Evolutionary conservation across 2,329 filamentous ascomycete genomes (phyloP).

Genomic region (Aspergillus tubingensis): DNA sequence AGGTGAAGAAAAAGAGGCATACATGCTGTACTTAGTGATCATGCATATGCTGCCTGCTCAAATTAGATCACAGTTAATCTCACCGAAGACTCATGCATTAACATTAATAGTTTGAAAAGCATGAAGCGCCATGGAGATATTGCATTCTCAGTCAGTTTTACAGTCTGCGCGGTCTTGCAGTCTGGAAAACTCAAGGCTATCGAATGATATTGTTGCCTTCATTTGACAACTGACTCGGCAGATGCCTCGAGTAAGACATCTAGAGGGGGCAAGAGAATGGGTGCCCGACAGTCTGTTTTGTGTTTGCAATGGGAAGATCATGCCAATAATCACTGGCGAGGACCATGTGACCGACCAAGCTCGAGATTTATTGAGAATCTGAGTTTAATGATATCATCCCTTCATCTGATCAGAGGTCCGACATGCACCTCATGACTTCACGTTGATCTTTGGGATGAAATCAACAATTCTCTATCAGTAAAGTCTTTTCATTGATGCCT

Average conservation of each 20-base stretch:
- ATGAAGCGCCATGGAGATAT: background rate
- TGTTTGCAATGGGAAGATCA: background rate
- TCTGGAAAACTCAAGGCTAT: background rate
- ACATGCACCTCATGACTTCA: background rate
- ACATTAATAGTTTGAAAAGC: background rate
- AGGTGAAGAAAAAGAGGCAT: background rate
- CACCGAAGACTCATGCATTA: background rate
- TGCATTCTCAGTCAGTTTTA: background rate
- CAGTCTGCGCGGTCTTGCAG: background rate
- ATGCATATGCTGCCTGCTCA: background rate
- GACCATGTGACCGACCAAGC: background rate
- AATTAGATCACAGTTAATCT: slow-evolving; percentile 1
- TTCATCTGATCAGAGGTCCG: background rate
- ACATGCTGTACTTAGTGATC: background rate
- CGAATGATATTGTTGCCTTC: background rate
- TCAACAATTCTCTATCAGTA: background rate
- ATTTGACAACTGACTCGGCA: background rate
- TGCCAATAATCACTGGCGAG: background rate
- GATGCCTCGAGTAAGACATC: background rate
- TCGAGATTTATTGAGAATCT: background rate
- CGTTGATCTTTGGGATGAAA: background rate
- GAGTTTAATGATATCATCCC: background rate
- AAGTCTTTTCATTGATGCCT: background rate
- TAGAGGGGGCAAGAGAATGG: background rate
- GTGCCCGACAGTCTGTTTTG: background rate